Evolutionary conservation across 257 asterid species (phyloP), one percentile per base, ranked within the genome.

Genomic region (Coffea canephora): DNA sequence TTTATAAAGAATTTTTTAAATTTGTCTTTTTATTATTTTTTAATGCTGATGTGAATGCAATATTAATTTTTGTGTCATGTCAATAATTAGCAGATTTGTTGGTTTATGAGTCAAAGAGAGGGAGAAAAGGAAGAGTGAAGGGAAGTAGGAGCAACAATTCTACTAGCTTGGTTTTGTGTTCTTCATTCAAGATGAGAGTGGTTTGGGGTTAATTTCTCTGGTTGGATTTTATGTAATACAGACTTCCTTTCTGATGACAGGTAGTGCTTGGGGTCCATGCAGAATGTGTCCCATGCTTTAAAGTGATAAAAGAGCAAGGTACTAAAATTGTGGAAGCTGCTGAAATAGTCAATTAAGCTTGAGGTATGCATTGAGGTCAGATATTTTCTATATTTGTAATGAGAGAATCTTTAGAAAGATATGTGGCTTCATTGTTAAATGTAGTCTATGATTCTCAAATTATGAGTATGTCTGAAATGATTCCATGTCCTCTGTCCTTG

Each of bases 211-310:
- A 73, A 39, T 71, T 70, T 73, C 64, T 79, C 54, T 21, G n/a
- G 66, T 81, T 75, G 79, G 86, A 85, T 87, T 80, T 78, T 86
- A 78, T 78, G 85, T 87, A 84, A 93, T 89, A 49, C 78, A 76
- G 79, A 78, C 86, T 78, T 87, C 83, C 84, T 89, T 88, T 90
- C 84, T 90, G 88, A 81, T 93, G 86, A 79, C 97, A 91, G 98
- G 98, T 87, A 85, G 82, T 90, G 82, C 88, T 83, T 81, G 96
- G 97, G 88, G 88, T 88, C 86, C 88, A 77, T 85, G 90, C 86
- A 90, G 94, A 91, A 91, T 90, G 95, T 79, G 87, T 75, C 85
- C 90, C 82, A 85, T 87, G 89, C 89, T 91, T 39, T 88, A 90
- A 87, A 85, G 93, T 85, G 88, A 87, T 87, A 82, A 87, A 89